A percentile compares a stretch with the other conserved stretches of the same genome.
Evolutionary conservation across 352 stramenopile species (phyloP).

Genomic region (Phytophthora syringae): DNA sequence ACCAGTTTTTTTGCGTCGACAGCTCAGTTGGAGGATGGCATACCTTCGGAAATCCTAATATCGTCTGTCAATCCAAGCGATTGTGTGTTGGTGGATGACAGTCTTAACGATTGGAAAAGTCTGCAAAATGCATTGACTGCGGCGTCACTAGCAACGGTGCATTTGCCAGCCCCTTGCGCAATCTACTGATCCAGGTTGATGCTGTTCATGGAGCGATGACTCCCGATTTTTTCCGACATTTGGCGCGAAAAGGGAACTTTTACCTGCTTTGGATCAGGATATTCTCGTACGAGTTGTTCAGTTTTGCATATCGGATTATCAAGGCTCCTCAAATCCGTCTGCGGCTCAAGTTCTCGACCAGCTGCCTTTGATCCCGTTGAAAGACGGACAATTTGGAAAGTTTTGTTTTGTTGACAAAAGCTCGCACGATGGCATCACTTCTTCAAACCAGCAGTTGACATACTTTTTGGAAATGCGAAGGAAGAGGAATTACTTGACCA

Average conservation of each 20-base stretch:
- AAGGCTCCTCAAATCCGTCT: constrained; percentile 4
- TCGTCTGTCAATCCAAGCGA: constrained; percentile 39
- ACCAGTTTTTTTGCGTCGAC: constrained; percentile 53
- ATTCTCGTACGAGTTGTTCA: constrained; percentile 46
- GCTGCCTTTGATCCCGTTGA: constrained; percentile 55
- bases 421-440: neutral
- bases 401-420: constrained; percentile 34
- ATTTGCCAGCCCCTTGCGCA: constrained; percentile 42
- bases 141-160: constrained; percentile 41
- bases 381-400: constrained; percentile 47
- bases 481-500: constrained; percentile 60
- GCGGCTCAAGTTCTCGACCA: constrained; percentile 37
- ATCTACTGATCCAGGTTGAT: constrained; percentile 56
- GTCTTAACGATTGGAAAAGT: constrained; percentile 45
- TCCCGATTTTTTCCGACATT: constrained; percentile 56
- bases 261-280: constrained; percentile 37
- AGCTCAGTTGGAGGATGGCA: neutral
- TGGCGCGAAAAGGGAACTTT: constrained; percentile 46
- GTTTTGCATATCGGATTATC: constrained; percentile 55
- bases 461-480: constrained; percentile 53
- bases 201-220: constrained; percentile 63
- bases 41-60: neutral
- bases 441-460: constrained; percentile 9
- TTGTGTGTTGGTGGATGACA: constrained; percentile 57
- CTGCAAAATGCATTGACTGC: constrained; percentile 44